Percentiles rank a stretch among this genome's conserved stretches.
phyloP scores from a whole-genome alignment of 345 rosid genomes.

The Erucastrum elatum region DNA sequence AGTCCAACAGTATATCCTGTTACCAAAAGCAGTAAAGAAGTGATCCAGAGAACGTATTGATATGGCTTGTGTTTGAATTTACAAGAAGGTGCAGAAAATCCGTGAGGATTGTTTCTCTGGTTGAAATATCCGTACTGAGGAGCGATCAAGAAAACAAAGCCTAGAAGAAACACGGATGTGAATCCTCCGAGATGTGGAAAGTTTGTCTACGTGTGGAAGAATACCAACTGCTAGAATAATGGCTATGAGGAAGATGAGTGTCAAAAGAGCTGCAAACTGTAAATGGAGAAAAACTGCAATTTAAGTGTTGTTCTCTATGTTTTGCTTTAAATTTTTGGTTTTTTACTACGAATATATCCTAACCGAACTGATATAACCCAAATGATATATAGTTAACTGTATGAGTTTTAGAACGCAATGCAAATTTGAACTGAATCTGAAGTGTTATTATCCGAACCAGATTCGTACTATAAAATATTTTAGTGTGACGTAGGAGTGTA shows the following conservation, averaged over 20 bases:
- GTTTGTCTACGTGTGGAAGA: conserved; percentile 96
- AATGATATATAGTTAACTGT: no score
- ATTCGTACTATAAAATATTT: no score
- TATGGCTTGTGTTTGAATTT: conserved; percentile 74
- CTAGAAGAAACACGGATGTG: conserved; percentile 81
- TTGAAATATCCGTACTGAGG: conserved; percentile 86
- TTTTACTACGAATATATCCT: no score
- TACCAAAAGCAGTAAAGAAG: conserved; percentile 52
- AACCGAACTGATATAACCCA: no score
- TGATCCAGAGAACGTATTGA: conserved; percentile 66
- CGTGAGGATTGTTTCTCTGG: conserved; percentile 52
- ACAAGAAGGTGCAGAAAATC: conserved; percentile 36
- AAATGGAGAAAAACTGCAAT: conserved; percentile 21
- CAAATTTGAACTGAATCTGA: no score
- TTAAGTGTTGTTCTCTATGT: no score
- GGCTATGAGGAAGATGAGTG: conserved; percentile 64
- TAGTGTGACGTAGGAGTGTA: no score
- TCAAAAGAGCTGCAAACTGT: conserved; percentile 85
- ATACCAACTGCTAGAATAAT: conserved; percentile 78
- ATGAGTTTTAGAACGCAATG: no score
- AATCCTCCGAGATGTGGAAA: conserved; percentile 97
- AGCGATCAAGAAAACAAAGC: conserved; percentile 76
- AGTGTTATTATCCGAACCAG: no score
- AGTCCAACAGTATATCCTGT: conserved; percentile 63
- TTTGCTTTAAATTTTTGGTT: no score